Base-by-base conservation (phyloP, 208 protist species). In the Endotrypanum monterogeii region DNA sequence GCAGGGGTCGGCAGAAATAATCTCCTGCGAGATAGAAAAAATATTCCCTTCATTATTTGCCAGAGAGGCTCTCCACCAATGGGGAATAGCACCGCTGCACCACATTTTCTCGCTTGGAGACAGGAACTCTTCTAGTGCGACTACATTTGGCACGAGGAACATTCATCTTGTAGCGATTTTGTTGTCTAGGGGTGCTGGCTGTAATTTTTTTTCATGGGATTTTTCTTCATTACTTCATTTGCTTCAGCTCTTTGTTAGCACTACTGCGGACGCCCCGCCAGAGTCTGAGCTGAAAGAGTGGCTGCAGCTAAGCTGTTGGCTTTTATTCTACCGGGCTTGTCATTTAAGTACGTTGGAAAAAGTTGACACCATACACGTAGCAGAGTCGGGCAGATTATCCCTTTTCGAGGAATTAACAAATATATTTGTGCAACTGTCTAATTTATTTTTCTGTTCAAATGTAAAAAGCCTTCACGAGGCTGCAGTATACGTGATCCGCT, bases 221-320 rank as follows among this genome's bases (percentile, higher is more conserved):
- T 50, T 56, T 32, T 52, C 35, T 12, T 52, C 62, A 20, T 76
- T 68, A 58, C 28, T 68, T 25, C 32, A 41, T 0, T 55, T 81
- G 23, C 48, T 81, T 2, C 70, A 60, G 2, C 51, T 48, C 16
- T 56, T 55, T 65, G 58, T 71, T 12, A 46, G 37, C 1, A 32
- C 56, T 16, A 48, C 71, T 16, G 51, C 46, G 28, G 69, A 62
- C 0, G 52, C 71, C 2, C 65, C 41, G 35, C 20, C 41, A 2
- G 71, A 73, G 57, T 76, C 71, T 20, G 71, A 81, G 32, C 57
- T 66, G 44, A 71, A 71, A 30, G 63, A 32, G 39, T 76, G 55
- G 61, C 67, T 76, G 48, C 76, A 76, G n/a, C 39, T 73, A 5
- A 32, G 70, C n/a, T 76, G 63, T 44, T 81, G 76, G 76, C 69